Conservation (phyloP, 1,284 basidiomycete species). For the Anthracocystis panici-leucophaei region DNA sequence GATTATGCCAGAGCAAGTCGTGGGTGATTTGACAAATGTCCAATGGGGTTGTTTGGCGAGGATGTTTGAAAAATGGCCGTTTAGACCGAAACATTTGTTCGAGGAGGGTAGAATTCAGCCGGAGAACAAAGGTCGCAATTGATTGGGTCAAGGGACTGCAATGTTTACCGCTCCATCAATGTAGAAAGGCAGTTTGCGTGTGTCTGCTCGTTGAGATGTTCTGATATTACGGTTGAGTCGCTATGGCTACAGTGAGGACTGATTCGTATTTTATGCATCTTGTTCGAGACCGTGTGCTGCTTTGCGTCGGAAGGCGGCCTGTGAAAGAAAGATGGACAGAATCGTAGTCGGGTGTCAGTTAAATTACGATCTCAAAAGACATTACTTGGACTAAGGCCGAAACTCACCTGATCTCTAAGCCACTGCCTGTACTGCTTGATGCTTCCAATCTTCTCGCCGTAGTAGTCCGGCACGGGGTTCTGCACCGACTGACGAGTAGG, state of each 20-base stretch:
- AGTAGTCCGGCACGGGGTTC: constrained; percentile 67
- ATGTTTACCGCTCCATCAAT: no score
- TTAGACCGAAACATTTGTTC: constrained; percentile 59
- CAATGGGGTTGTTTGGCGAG: constrained; percentile 63
- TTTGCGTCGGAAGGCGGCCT: constrained; percentile 61
- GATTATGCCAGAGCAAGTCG: constrained; percentile 51
- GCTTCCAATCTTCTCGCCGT: constrained; percentile 66
- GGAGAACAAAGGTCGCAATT: constrained; percentile 36
- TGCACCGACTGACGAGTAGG: constrained; percentile 64
- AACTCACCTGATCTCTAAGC: constrained; percentile 60
- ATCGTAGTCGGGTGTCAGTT: not conserved
- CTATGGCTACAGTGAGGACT: not conserved
- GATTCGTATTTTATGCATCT: constrained; percentile 23
- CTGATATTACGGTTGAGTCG: not conserved
- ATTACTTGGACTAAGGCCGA: not conserved
- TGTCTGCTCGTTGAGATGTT: constrained; percentile 3
- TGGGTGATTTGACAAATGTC: constrained; percentile 55
- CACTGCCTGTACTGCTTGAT: constrained; percentile 66
- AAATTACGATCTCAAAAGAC: not conserved
- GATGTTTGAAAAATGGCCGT: constrained; percentile 68
- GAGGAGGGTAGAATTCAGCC: constrained; percentile 53
- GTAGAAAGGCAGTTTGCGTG: not conserved
- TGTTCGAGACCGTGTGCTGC: constrained; percentile 62
- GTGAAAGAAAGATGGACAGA: not conserved
- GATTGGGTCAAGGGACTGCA: not conserved